Evolutionary conservation across 2,329 filamentous ascomycete species (phyloP).

Genomic region (Talaromyces sp.): DNA sequence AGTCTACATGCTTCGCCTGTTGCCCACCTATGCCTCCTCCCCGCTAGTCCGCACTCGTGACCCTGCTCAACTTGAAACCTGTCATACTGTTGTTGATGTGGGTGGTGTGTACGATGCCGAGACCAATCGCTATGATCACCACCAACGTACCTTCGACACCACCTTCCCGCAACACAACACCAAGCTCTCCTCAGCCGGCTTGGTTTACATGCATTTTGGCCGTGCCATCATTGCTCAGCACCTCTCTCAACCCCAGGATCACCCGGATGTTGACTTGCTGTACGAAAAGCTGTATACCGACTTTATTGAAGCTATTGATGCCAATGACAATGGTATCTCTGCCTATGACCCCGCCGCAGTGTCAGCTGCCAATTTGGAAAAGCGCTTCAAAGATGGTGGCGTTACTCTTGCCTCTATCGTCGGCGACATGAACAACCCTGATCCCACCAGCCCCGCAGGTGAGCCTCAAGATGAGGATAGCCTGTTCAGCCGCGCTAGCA

Average conservation of each 20-base stretch:
- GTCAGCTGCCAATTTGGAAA: slow-evolving; percentile 71
- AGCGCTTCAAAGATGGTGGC: slow-evolving; percentile 79
- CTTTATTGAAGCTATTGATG: slow-evolving; percentile 95
- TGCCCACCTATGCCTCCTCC: slow-evolving; percentile 76
- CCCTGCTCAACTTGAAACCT: slow-evolving; percentile 72
- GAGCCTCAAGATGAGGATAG: slow-evolving; percentile 77
- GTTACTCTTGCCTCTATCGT: slow-evolving; percentile 87
- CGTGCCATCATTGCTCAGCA: slow-evolving; percentile 74
- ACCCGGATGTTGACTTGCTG: slow-evolving; percentile 70
- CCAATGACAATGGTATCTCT: slow-evolving; percentile 94
- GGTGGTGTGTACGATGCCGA: slow-evolving; percentile 85
- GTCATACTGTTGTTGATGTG: slow-evolving; percentile 97
- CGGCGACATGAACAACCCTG: slow-evolving; percentile 72
- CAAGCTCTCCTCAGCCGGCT: slow-evolving; percentile 89
- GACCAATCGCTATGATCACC: slow-evolving; percentile 87
- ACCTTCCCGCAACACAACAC: slow-evolving; percentile 83
- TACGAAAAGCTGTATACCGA: slow-evolving; percentile 89
- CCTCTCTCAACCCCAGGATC: slow-evolving; percentile 62
- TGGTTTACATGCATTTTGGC: slow-evolving; percentile 96
- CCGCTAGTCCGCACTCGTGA: slow-evolving; percentile 85
- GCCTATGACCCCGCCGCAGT: slow-evolving; percentile 74
- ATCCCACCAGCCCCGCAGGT: slow-evolving; percentile 50
- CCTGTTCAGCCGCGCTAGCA: slow-evolving; percentile 75
- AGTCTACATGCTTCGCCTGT: slow-evolving; percentile 89
- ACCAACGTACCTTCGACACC: slow-evolving; percentile 86